Percentiles rank a stretch among this genome's conserved stretches.
These are phyloP conservation scores for Pichia sp. DNA, from an alignment of 1,139 yeast genomes.

Conservation along the genomic window DNA sequence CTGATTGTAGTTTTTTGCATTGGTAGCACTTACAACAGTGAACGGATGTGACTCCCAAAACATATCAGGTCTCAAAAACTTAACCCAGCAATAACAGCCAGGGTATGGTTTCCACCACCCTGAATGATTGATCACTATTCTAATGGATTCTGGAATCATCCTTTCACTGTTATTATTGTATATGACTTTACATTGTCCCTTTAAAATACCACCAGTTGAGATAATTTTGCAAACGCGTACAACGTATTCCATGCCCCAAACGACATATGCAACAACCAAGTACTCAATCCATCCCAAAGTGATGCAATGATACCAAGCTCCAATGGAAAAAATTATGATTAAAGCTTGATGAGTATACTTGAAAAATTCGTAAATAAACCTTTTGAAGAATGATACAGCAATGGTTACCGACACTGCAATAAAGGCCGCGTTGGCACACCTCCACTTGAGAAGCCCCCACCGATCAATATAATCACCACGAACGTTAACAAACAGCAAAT, in stretches of 20 bases:
- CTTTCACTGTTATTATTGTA: constrained; percentile 14
- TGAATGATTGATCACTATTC: constrained; percentile 32
- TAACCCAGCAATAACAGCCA: constrained; percentile 34
- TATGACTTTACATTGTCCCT: constrained; percentile 32
- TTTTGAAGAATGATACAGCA: constrained; percentile 30
- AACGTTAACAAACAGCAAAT: constrained; percentile 30
- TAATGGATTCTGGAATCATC: constrained; percentile 24
- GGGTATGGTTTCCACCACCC: constrained; percentile 36
- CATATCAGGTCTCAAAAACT: constrained; percentile 31
- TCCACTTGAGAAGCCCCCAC: constrained; percentile 37
- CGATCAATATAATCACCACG: constrained; percentile 35
- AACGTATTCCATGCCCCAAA: constrained; percentile 38
- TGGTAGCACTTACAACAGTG: constrained; percentile 32
- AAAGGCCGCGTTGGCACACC: constrained; percentile 32
- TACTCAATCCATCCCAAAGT: constrained; percentile 47
- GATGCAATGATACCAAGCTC: constrained; percentile 40
- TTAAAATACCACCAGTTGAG: constrained; percentile 35
- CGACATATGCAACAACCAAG: constrained; percentile 28
- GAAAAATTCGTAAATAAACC: constrained; percentile 40
- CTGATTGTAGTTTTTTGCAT: constrained; percentile 28
- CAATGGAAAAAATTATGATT: constrained; percentile 36
- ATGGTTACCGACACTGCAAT: constrained; percentile 27
- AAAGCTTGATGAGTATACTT: constrained; percentile 36
- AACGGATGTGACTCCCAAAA: constrained; percentile 58
- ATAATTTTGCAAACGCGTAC: constrained; percentile 31